Evolutionary conservation across 768 basidiomycete genomes (phyloP).

Genomic region (Candolleomyces eurysporus): DNA sequence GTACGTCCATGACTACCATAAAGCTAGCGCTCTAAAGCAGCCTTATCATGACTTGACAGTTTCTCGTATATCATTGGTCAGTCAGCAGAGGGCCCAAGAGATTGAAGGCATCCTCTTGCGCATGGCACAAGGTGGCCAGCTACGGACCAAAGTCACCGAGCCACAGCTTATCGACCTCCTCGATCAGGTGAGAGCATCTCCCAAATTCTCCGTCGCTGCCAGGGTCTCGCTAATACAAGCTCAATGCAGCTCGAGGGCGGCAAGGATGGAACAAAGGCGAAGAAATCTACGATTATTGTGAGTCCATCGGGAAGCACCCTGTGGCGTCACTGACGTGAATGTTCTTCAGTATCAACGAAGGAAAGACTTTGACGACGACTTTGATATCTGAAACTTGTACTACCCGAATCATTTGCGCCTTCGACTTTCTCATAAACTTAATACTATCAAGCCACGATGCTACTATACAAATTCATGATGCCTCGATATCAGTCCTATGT

Average conservation of each 20-base stretch:
- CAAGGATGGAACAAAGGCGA: constrained; percentile 45
- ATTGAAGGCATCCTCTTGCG: constrained; percentile 76
- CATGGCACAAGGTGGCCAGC: constrained; percentile 83
- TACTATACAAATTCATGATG: not conserved
- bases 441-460: not conserved
- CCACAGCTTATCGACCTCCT: constrained; percentile 80
- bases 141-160: constrained; percentile 76
- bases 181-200: constrained; percentile 62
- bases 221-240: not conserved
- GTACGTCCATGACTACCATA: constrained; percentile 39
- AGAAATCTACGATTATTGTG: constrained; percentile 62
- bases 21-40: not conserved
- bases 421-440: not conserved
- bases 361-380: constrained; percentile 65
- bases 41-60: constrained; percentile 42
- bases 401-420: not conserved
- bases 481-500: not conserved
- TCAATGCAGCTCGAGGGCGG: constrained; percentile 51
- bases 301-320: not conserved
- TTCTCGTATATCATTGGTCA: constrained; percentile 84
- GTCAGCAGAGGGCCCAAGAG: constrained; percentile 74
- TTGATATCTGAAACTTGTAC: constrained; percentile 42
- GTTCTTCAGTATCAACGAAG: constrained; percentile 56
- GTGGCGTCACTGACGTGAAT: not conserved
- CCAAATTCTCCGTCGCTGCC: not conserved